A percentile compares a stretch with the other conserved stretches of the same genome.
These are phyloP conservation scores for Septoria petroselini DNA, from an alignment of 2,329 filamentous ascomycete species.

Conservation along the genomic window DNA sequence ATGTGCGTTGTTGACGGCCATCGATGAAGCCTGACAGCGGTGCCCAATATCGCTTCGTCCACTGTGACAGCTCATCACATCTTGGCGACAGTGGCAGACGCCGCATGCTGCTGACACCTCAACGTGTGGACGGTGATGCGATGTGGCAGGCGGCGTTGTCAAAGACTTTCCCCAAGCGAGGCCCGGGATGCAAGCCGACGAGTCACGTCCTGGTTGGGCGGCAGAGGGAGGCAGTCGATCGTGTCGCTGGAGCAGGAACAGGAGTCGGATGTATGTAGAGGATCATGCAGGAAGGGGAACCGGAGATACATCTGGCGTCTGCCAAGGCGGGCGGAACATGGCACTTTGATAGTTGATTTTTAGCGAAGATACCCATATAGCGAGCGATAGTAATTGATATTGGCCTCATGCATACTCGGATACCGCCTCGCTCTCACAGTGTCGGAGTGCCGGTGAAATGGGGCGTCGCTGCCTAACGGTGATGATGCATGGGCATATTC, in stretches of 20 bases:
- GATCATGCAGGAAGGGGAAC: neutral
- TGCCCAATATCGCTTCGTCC: neutral
- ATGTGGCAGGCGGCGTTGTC: neutral
- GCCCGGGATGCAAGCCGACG: neutral
- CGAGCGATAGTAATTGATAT: conserved; percentile 13
- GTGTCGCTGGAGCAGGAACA: neutral
- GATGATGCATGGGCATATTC: neutral
- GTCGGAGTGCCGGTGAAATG: neutral
- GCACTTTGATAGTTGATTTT: conserved; percentile 10
- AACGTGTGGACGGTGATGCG: neutral
- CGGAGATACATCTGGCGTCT: neutral
- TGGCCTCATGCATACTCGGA: neutral
- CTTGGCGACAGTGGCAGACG: conserved; percentile 1
- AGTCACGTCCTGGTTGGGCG: neutral
- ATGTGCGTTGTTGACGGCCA: neutral
- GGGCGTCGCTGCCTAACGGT: neutral
- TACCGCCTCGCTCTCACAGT: neutral
- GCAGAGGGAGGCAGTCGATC: no score
- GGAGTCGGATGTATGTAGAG: neutral
- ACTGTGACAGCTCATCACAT: conserved; percentile 9
- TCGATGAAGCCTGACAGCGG: neutral
- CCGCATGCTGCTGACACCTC: conserved; percentile 2
- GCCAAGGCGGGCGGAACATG: conserved; percentile 9
- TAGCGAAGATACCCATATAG: conserved; percentile 15
- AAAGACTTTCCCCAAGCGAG: neutral